phyloP scores from a whole-genome alignment of 768 basidiomycete genomes.

The Rhodotorula taiwanensis region DNA sequence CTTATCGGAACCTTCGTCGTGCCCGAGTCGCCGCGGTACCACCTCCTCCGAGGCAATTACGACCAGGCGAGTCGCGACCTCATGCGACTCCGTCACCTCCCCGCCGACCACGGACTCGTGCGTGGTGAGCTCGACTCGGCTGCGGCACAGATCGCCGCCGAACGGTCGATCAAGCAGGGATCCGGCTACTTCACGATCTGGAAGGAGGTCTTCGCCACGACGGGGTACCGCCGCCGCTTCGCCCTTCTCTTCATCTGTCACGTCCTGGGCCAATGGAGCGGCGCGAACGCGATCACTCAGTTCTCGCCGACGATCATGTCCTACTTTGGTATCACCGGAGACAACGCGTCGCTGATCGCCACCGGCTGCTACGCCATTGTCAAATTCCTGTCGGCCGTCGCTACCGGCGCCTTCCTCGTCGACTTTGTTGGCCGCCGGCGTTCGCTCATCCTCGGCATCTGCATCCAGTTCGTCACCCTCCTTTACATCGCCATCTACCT shows the following conservation, averaged over 20 bases:
- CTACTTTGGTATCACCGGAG: conserved; percentile 4
- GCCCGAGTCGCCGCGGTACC: conserved; percentile 7
- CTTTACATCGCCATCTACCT: conserved; percentile 2
- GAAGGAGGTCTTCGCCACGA: not conserved
- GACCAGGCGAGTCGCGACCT: conserved; percentile 3
- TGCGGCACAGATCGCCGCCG: not conserved
- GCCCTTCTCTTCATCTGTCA: not conserved
- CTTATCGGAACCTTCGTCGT: not conserved
- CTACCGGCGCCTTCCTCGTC: conserved; percentile 1
- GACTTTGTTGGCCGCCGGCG: conserved; percentile 6
- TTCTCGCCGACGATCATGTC: conserved; percentile 1
- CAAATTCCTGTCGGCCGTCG: conserved; percentile 9
- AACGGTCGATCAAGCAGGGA: conserved; percentile 1
- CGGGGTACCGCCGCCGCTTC: not conserved
- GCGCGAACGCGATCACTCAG: conserved; percentile 2
- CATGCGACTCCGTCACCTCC: conserved; percentile 1
- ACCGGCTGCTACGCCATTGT: conserved; percentile 3
- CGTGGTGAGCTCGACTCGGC: conserved; percentile 6
- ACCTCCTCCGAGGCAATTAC: conserved; percentile 1
- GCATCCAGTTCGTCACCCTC: not conserved
- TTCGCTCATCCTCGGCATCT: conserved; percentile 1
- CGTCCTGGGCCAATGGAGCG: conserved; percentile 3
- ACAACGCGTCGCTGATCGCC: not conserved
- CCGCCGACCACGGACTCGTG: conserved; percentile 1
- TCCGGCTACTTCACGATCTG: conserved; percentile 1